Evolutionary conservation across 2,329 filamentous ascomycete species (phyloP), one percentile per base, ranked within the genome.

Genomic region (Hymenoscyphus albidus): DNA sequence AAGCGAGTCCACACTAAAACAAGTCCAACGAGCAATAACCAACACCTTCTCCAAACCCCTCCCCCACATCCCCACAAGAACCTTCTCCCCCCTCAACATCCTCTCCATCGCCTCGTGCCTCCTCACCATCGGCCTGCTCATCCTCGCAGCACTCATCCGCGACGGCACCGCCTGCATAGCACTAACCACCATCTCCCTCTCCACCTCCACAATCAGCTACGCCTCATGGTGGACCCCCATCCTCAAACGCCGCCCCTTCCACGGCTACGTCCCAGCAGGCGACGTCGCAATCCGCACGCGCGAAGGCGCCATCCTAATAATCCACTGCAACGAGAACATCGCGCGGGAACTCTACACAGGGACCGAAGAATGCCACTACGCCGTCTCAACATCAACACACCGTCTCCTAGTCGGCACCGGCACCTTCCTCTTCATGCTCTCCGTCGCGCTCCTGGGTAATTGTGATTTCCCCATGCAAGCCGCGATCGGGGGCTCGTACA

Each of bases 261-360:
- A 74, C 6, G 79, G 80, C 38, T 73, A 78, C 42, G 74, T 75
- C 0, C 85, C 85, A 1, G 70, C 69, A 2, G 85, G 85, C 1
- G 85, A 88, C 67, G 80, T 88, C n/a, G 80, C 87, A 35, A 86
- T 88, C 63, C 80, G 82, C 35, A 88, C 85, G 0, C 81, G 84
- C 5, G 82, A 84, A 68, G 85, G 85, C 1, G 85, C 83, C 1
- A 87, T 88, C 68, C 73, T 88, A 1, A 76, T 87, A 6, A 76
- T 88, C 16, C 77, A 78, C 57, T 87, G 85, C 70, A 80, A 80
- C 5, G 85, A 88, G 72, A 81, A 85, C 39, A 82, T 88, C 1
- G 83, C 85, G 1, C 80, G 86, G n/a, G 85, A 88, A 71, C 78
- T 88, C 0, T 88, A 88, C 74, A 81, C 80, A 0, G 84, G 84